Evolutionary conservation across 495 filamentous ascomycete species (phyloP).

Genomic region (Penicillium daleae): DNA sequence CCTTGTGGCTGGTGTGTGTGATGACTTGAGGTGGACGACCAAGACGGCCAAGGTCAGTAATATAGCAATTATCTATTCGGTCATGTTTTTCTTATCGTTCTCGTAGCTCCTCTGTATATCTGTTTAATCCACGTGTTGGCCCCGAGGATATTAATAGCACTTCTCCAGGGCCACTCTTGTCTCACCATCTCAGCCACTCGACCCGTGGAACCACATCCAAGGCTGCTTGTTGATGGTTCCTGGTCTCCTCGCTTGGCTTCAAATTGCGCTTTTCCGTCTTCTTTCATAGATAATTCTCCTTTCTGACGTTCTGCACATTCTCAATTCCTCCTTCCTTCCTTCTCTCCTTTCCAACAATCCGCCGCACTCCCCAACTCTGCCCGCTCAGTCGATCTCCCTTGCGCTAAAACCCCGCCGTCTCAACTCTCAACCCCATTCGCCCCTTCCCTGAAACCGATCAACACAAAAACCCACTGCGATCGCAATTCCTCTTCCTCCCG

Average conservation of each 20-base stretch:
- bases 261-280: neutral
- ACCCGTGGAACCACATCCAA: conserved; percentile 8
- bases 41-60: too few species aligned
- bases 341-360: neutral
- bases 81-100: too few species aligned
- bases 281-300: neutral
- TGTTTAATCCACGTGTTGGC: too few species aligned
- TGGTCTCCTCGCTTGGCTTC: neutral
- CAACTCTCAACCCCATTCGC: conserved; percentile 19
- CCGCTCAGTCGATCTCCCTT: conserved; percentile 26
- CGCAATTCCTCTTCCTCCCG: conserved; percentile 6
- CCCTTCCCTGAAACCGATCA: conserved; percentile 23
- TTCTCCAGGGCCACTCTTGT: conserved; percentile 10
- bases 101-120: too few species aligned
- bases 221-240: conserved; percentile 10
- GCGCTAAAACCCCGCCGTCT: conserved; percentile 25
- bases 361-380: neutral
- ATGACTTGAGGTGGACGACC: too few species aligned
- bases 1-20: too few species aligned
- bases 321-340: neutral
- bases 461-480: conserved; percentile 15
- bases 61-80: too few species aligned
- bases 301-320: neutral
- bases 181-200: conserved; percentile 13
- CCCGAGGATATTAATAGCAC: conserved; percentile 18